Percentiles rank a stretch among this genome's conserved stretches.
Evolutionary conservation across 805 yeast species (phyloP).

Genomic region (Teunomyces kruisii): DNA sequence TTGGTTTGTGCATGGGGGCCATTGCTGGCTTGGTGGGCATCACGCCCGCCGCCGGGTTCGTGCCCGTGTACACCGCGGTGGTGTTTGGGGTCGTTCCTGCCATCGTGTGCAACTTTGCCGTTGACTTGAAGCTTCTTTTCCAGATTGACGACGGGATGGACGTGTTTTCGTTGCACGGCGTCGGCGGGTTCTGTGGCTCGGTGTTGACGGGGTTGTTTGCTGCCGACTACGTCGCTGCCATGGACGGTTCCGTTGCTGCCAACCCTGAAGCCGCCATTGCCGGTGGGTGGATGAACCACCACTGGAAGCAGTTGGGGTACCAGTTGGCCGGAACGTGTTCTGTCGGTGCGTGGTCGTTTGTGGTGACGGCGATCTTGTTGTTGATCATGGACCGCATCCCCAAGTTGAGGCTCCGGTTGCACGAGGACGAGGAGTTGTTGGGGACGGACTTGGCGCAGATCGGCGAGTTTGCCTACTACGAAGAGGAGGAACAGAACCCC

Average conservation of each 20-base stretch:
- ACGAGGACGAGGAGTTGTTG: conserved; percentile 80
- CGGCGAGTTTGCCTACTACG: conserved; percentile 81
- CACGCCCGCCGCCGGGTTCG: conserved; percentile 96
- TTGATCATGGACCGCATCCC: conserved; percentile 72
- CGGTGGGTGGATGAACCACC: conserved; percentile 89
- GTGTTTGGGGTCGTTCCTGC: conserved; percentile 81
- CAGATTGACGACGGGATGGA: conserved; percentile 93
- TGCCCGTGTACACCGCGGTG: conserved; percentile 87
- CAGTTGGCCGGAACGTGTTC: conserved; percentile 80
- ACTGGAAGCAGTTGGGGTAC: conserved; percentile 80
- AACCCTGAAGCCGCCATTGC: conserved; percentile 40
- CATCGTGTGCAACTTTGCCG: conserved; percentile 78
- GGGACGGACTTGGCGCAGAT: conserved; percentile 91
- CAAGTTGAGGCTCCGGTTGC: conserved; percentile 75
- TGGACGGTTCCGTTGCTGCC: conserved; percentile 60
- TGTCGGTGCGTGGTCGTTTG: conserved; percentile 73
- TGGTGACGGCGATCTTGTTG: conserved; percentile 67
- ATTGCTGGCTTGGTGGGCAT: conserved; percentile 92
- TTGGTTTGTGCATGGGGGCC: conserved; percentile 92
- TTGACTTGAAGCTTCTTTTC: conserved; percentile 69
- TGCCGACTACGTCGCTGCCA: conserved; percentile 81
- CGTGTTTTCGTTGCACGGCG: conserved; percentile 90
- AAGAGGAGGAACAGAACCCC: conserved; percentile 38
- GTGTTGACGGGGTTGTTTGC: conserved; percentile 90
- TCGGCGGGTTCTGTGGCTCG: conserved; percentile 87